A percentile compares a stretch with the other conserved stretches of the same genome.
Evolutionary conservation across 768 basidiomycete genomes (phyloP).

Genomic region (Xerocomellus amylosporus): DNA sequence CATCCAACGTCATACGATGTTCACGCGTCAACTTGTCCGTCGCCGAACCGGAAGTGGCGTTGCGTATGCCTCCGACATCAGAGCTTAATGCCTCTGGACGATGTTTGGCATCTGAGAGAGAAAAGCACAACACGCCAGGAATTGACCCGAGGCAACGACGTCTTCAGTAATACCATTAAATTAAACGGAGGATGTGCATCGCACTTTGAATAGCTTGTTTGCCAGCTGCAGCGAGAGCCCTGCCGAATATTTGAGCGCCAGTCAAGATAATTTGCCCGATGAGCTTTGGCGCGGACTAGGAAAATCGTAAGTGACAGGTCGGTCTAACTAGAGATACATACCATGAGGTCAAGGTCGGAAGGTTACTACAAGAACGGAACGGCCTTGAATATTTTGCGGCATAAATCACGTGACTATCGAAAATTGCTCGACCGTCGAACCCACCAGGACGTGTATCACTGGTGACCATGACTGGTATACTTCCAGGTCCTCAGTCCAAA

Average conservation of each 20-base stretch:
- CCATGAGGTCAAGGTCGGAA: conserved; percentile 20
- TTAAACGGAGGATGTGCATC: conserved; percentile 26
- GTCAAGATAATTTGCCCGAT: conserved; percentile 78
- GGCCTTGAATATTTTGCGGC: neutral
- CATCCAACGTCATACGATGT: conserved; percentile 91
- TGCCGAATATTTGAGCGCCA: conserved; percentile 81
- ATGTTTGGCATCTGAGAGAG: conserved; percentile 73
- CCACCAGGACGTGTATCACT: neutral
- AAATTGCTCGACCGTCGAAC: conserved; percentile 5
- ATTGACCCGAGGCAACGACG: neutral
- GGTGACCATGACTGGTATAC: conserved; percentile 8
- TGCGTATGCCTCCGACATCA: conserved; percentile 70
- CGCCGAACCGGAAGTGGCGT: conserved; percentile 69
- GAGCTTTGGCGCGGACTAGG: conserved; percentile 76
- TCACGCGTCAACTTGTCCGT: conserved; percentile 82
- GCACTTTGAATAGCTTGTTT: conserved; percentile 91
- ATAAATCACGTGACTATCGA: conserved; percentile 21
- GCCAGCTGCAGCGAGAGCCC: conserved; percentile 87
- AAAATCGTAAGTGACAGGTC: neutral
- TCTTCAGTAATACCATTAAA: neutral
- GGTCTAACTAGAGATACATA: conserved; percentile 1
- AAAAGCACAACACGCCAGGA: neutral
- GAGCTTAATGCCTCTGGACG: conserved; percentile 67
- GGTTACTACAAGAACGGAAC: neutral
- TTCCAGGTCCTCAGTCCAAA: conserved; percentile 30